A percentile compares a stretch with the other conserved stretches of the same genome.
These are phyloP conservation scores for Taphrina communis DNA, from an alignment of 1,139 yeast genomes.

Conservation along the genomic window DNA sequence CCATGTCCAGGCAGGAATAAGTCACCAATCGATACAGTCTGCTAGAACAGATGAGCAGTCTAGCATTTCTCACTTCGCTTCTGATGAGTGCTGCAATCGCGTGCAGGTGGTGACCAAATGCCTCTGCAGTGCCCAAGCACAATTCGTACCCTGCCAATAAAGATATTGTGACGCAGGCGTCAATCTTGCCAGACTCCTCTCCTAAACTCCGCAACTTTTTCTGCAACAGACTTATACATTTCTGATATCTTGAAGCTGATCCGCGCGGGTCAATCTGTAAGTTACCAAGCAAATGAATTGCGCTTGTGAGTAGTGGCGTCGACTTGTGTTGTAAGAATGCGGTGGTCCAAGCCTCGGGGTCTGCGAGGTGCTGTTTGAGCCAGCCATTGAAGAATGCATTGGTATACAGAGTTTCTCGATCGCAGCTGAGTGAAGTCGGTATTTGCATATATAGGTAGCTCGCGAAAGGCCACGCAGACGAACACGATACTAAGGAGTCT, in stretches of 20 bases:
- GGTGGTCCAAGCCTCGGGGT: constrained; percentile 3
- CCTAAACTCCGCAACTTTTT: neutral
- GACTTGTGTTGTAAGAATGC: constrained; percentile 7
- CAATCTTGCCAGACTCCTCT: neutral
- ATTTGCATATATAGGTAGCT: neutral
- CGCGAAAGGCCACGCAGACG: neutral
- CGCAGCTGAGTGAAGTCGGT: neutral
- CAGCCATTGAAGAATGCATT: constrained; percentile 19
- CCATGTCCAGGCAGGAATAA: neutral
- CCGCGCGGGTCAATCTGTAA: constrained; percentile 3
- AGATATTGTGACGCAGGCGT: neutral
- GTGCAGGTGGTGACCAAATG: constrained; percentile 4
- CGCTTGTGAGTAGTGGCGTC: constrained; percentile 4
- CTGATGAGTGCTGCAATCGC: neutral
- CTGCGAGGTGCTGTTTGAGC: constrained; percentile 9
- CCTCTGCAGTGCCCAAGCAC: constrained; percentile 5
- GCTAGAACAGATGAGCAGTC: neutral
- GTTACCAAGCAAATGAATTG: neutral
- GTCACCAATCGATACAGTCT: neutral
- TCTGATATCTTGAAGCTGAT: neutral
- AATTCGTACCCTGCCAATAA: constrained; percentile 3
- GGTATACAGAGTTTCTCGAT: neutral
- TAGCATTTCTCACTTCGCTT: neutral
- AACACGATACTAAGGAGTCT: neutral
- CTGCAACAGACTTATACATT: constrained; percentile 6